A percentile compares a stretch with the other conserved stretches of the same genome.
Evolutionary conservation across 805 yeast species (phyloP).

Genomic region (Metschnikowia henanensis): DNA sequence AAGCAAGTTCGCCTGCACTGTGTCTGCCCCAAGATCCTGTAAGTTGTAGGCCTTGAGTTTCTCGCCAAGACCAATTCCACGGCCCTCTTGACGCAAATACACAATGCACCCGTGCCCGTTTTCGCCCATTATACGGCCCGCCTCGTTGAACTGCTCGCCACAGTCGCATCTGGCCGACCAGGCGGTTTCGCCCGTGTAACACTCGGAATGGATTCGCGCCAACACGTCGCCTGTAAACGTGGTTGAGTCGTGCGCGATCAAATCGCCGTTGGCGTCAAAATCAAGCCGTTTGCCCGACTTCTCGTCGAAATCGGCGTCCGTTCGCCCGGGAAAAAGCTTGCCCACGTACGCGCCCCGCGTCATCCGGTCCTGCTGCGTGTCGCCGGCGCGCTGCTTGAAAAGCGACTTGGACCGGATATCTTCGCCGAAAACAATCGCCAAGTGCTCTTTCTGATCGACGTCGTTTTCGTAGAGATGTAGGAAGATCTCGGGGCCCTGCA

Average conservation of each 20-base stretch:
- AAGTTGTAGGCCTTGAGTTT: conserved; percentile 94
- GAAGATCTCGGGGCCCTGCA: conserved; percentile 91
- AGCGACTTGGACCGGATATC: conserved; percentile 77
- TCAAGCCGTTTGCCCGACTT: conserved; percentile 23
- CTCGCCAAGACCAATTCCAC: conserved; percentile 98
- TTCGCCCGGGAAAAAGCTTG: conserved; percentile 82
- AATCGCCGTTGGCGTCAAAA: conserved; percentile 36
- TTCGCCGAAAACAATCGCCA: conserved; percentile 96
- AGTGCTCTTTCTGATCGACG: conserved; percentile 87
- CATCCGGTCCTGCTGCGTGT: conserved; percentile 91
- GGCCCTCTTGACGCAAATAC: conserved; percentile 94
- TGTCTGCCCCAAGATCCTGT: conserved; percentile 98
- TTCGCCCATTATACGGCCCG: conserved; percentile 88
- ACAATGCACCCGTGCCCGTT: conserved; percentile 93
- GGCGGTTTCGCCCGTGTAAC: conserved; percentile 98
- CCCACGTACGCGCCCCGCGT: conserved; percentile 98
- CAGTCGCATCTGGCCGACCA: conserved; percentile 99
- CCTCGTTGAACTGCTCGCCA: conserved; percentile 98
- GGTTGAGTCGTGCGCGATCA: conserved; percentile 24
- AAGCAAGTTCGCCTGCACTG: conserved; percentile 92
- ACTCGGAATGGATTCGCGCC: conserved; percentile 93
- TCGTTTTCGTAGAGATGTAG: conserved; percentile 86
- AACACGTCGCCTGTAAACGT: conserved; percentile 45
- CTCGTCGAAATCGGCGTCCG: conserved; percentile 60
- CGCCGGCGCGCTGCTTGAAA: conserved; percentile 60